Percentiles rank a stretch among this genome's conserved stretches.
Evolutionary conservation across 495 filamentous ascomycete species (phyloP).

Genomic region (Neurospora intermedia): DNA sequence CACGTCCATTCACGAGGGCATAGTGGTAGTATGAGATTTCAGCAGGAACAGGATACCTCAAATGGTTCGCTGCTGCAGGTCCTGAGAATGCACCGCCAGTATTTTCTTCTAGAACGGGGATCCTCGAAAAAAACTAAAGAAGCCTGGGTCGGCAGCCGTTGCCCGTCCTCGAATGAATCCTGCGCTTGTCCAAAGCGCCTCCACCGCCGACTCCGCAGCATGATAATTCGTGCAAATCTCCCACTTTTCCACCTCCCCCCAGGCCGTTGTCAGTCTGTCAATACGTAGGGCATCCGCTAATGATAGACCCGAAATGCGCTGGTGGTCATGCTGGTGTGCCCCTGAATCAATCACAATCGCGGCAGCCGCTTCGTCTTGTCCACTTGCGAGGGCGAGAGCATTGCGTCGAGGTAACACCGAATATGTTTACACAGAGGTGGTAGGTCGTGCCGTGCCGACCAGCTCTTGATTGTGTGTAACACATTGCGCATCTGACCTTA

Average conservation of each 20-base stretch:
- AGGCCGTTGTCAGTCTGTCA: neutral
- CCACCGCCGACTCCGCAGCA: neutral
- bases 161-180: neutral
- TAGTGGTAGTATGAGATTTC: neutral
- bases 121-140: neutral
- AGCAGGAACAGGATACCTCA: neutral
- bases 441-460: neutral
- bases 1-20: neutral
- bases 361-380: neutral
- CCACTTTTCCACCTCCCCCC: neutral
- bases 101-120: neutral
- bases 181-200: neutral
- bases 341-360: neutral
- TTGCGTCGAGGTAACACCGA: neutral
- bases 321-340: neutral
- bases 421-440: neutral
- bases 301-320: neutral
- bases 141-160: neutral
- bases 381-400: neutral
- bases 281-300: neutral
- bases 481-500: neutral
- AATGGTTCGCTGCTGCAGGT: neutral
- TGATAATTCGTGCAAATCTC: neutral
- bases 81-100: neutral
- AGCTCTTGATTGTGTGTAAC: neutral